Conservation (phyloP, 768 basidiomycete species). For the Boletus reticulatus region DNA sequence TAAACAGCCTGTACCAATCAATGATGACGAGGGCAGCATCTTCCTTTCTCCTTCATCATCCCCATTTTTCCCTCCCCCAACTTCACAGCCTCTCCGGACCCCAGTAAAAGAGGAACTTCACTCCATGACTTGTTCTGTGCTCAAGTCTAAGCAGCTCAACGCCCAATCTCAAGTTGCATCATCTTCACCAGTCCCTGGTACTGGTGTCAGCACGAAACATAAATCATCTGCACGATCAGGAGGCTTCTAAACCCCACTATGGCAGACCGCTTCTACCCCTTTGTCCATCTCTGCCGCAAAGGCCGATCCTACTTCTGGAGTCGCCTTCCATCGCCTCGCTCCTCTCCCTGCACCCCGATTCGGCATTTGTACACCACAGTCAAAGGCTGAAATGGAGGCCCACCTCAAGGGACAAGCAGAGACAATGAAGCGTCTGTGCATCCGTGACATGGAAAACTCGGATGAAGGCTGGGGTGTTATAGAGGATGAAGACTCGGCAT, state of each 20-base stretch:
- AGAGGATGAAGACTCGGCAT: slow-evolving; percentile 50
- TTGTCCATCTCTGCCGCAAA: slow-evolving; percentile 35
- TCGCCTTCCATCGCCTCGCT: slow-evolving; percentile 34
- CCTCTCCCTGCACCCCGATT: slow-evolving; percentile 35
- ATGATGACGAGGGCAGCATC: slow-evolving; percentile 57
- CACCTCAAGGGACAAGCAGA: slow-evolving; percentile 54
- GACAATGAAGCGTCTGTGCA: slow-evolving; percentile 58
- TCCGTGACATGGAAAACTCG: slow-evolving; percentile 52
- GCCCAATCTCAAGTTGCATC: slow-evolving; percentile 4
- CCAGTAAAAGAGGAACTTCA: slow-evolving; percentile 55
- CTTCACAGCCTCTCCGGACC: slow-evolving; percentile 54
- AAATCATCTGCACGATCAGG: slow-evolving; percentile 49
- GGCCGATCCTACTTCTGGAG: slow-evolving; percentile 32
- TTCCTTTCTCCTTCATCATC: slow-evolving; percentile 54
- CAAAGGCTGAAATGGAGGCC: slow-evolving; percentile 36
- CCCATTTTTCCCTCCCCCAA: slow-evolving; percentile 42
- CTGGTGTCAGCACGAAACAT: slow-evolving; percentile 60
- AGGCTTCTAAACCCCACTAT: slow-evolving; percentile 57
- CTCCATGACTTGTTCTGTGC: slow-evolving; percentile 38
- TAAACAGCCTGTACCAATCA: slow-evolving; percentile 29
- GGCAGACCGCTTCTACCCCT: slow-evolving; percentile 42
- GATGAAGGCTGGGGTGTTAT: slow-evolving; percentile 43
- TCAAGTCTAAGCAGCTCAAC: slow-evolving; percentile 36
- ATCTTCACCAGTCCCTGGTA: slow-evolving; percentile 21
- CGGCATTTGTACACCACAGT: slow-evolving; percentile 28